Conservation (phyloP, 495 filamentous ascomycete genomes). For the Achaetomiella virescens region DNA sequence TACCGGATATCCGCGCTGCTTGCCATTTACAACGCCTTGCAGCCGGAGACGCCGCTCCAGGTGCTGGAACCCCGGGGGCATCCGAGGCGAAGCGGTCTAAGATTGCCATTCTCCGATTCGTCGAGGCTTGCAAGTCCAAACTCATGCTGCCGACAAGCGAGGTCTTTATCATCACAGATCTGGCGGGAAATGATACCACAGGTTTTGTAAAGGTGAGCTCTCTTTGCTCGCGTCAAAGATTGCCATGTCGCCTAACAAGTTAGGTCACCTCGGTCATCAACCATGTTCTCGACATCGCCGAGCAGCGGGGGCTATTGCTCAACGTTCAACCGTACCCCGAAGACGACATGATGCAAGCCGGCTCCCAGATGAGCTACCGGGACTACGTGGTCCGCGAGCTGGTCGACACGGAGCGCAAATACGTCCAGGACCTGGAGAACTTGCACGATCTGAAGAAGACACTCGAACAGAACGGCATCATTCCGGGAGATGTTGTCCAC, state of each 20-base stretch:
- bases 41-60: slow-evolving; percentile 56
- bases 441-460: slow-evolving; percentile 88
- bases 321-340: slow-evolving; percentile 44
- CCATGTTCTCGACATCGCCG: slow-evolving; percentile 79
- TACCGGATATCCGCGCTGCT: slow-evolving; percentile 78
- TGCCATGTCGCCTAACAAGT: slow-evolving; percentile 11
- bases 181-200: slow-evolving; percentile 90
- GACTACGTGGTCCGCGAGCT: slow-evolving; percentile 86
- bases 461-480: slow-evolving; percentile 76
- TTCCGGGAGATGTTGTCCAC: slow-evolving; percentile 86
- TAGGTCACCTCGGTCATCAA: slow-evolving; percentile 69
- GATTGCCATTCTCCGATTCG: slow-evolving; percentile 50
- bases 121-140: slow-evolving; percentile 52
- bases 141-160: slow-evolving; percentile 71
- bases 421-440: slow-evolving; percentile 96
- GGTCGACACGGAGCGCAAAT: slow-evolving; percentile 90
- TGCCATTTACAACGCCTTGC: slow-evolving; percentile 79
- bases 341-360: slow-evolving; percentile 40
- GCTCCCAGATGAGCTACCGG: slow-evolving; percentile 63
- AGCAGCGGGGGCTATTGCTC: slow-evolving; percentile 63
- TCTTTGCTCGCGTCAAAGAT: not conserved
- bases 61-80: slow-evolving; percentile 52
- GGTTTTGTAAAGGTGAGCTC: slow-evolving; percentile 84
- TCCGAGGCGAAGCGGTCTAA: slow-evolving; percentile 62
- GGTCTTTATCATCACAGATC: slow-evolving; percentile 83